phyloP scores from a whole-genome alignment of 2,329 filamentous ascomycete genomes.

The Colletotrichum abscissum region DNA sequence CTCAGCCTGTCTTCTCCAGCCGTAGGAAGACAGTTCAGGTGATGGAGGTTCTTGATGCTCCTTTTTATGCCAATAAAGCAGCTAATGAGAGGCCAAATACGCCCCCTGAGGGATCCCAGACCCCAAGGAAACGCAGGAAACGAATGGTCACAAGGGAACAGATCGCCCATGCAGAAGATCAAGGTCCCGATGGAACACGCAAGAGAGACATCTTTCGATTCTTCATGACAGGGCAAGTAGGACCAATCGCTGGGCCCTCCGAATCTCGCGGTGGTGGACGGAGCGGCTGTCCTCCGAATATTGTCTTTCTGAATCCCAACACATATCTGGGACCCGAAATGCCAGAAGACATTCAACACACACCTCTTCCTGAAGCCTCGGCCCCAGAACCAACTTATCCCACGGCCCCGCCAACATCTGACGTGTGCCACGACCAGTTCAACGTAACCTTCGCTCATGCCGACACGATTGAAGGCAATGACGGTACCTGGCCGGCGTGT shows the following conservation, averaged over 20 bases:
- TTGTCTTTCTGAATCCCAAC: constrained; percentile 54
- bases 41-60: constrained; percentile 61
- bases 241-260: background rate
- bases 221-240: constrained; percentile 18
- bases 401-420: background rate
- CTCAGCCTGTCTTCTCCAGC: constrained; percentile 36
- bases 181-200: constrained; percentile 19
- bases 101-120: constrained; percentile 13
- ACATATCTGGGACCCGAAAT: constrained; percentile 49
- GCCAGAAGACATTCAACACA: constrained; percentile 17
- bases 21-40: constrained; percentile 49
- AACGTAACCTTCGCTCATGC: constrained; percentile 26
- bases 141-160: constrained; percentile 30
- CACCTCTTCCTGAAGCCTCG: background rate
- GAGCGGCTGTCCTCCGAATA: background rate
- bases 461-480: constrained; percentile 39
- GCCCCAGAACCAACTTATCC: constrained; percentile 16
- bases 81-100: constrained; percentile 23
- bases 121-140: constrained; percentile 27
- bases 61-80: constrained; percentile 54
- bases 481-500: constrained; percentile 47
- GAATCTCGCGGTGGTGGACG: background rate
- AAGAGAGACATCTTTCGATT: constrained; percentile 30
- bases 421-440: background rate
- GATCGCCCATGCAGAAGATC: constrained; percentile 23